Conservation (phyloP, 495 filamentous ascomycete genomes). For the Ascodesmis nigricans region DNA sequence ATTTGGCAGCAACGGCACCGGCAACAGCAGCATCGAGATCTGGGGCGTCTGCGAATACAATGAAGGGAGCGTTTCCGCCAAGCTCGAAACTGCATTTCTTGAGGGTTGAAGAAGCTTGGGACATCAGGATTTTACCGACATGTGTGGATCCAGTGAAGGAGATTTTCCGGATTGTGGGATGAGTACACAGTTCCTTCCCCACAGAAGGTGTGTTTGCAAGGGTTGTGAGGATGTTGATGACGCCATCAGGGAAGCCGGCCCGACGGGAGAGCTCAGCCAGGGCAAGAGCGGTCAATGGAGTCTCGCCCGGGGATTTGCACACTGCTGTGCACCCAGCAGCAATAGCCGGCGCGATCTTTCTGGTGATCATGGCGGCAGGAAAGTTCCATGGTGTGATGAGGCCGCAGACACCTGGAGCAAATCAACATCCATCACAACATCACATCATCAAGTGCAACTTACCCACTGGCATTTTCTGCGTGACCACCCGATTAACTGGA, state of each 20-base stretch:
- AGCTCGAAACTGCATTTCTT: slow-evolving; percentile 79
- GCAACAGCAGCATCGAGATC: slow-evolving; percentile 56
- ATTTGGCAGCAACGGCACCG: slow-evolving; percentile 58
- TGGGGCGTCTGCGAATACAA: slow-evolving; percentile 81
- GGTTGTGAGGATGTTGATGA: slow-evolving; percentile 62
- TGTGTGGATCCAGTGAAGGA: slow-evolving; percentile 76
- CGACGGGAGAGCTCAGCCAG: slow-evolving; percentile 61
- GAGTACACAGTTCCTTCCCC: slow-evolving; percentile 48
- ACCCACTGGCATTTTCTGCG: slow-evolving; percentile 69
- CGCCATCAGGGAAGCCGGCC: slow-evolving; percentile 66
- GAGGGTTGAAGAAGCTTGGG: slow-evolving; percentile 54
- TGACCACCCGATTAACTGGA: slow-evolving; percentile 52
- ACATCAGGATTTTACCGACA: slow-evolving; percentile 76
- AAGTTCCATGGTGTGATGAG: slow-evolving; percentile 97
- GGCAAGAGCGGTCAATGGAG: slow-evolving; percentile 63
- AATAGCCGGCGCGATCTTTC: slow-evolving; percentile 69
- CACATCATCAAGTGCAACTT: too few species aligned
- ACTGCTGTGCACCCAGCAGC: slow-evolving; percentile 73
- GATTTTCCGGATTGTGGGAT: slow-evolving; percentile 53
- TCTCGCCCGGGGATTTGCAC: slow-evolving; percentile 65
- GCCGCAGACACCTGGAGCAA: slow-evolving; percentile 82
- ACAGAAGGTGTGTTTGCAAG: slow-evolving; percentile 48
- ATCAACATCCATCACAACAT: too few species aligned
- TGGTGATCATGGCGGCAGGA: slow-evolving; percentile 77
- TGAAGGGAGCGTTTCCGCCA: slow-evolving; percentile 81